Base-by-base conservation (phyloP, 2,329 filamentous ascomycete genomes). In the Monosporascus cannonballus region DNA sequence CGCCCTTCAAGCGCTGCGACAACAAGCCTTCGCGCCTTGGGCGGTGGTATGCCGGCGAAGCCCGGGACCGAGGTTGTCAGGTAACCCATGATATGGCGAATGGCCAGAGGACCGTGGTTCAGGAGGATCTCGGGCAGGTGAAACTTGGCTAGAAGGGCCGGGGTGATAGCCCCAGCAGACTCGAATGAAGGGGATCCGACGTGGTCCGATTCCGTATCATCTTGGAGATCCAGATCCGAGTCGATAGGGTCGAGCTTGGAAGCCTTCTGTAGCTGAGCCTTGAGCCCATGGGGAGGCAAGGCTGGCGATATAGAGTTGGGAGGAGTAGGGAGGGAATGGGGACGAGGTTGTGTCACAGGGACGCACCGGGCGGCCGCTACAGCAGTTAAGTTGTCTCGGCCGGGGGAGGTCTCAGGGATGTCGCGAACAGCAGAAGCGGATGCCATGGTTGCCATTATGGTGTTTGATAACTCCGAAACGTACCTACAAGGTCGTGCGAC, bases 51-150 rank as follows among this genome's bases (percentile, higher is more conserved):
- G 51, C 86, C 84, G 39, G 90, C 90, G 69, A 96, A 97, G 56
- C 93, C 94, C 25, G 94, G 93, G 11, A 99, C 90, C 15, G 89
- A 90, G 48, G 92, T 92, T 38, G 91, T 96, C 65, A 99, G 79
- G 72, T 96, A 93, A 59, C 90, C 90, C 83, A 96, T 96, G 67
- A 99, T 87, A 72, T 96, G 89, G 63, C 93, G 89, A 70, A 99
- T 96, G 50, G 94, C 91, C 70, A 96, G 75, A 48, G 94, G 92
- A 24, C 93, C 94, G 67, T 96, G 88, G 67, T 86, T 85, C 56
- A 96, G 79, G 66, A 99, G 79, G 69, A 97, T 96, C 63, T 89
- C 88, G 2, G 93, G 92, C 54, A 99, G 81, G 69, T 97, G 88
- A 69, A 93, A 84, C 71, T 89, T 94, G 63, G 93, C 90, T 60